Base-by-base conservation (phyloP, 1,139 yeast genomes). In the Magnusiomyces sp. region DNA sequence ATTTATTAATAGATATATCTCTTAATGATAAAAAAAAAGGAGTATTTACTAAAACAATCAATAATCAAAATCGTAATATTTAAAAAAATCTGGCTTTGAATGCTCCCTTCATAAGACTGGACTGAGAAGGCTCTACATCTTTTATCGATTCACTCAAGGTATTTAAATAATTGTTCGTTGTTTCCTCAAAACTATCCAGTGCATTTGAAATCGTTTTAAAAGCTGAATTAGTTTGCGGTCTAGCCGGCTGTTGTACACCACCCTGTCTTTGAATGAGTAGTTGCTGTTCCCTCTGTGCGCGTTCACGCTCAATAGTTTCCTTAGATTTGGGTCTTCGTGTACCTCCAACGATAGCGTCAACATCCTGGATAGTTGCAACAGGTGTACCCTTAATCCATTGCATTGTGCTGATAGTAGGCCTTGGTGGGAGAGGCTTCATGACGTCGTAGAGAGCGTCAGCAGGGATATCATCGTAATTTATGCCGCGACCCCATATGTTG, bases 361-460 rank as follows among this genome's bases (percentile, higher is more conserved):
- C 59, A 45, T 87, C 95, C 1, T 75, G 74, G 34, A 76, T 66
- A 2, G 80, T 71, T 14, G 83, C 74, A 53, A 75, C 74, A 40
- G 77, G 79, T 1, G 82, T 75, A 5, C 96, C 95, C 58, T 83
- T 80, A 10, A 94, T 88, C 95, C 97, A 86, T 66, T 83, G 94
- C 49, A 87, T 71, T 0, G 95, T 79, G 47, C 89, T 79, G 5
- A 87, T 80, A 3, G 79, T 74, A 1, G 98, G 98, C 45, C 97
- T 74, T 23, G 80, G 79, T 1, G 96, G 95, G 11, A 85, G 78
- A 9, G 53, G 55, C 49, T 69, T 69, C 58, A 69, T 65, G 11
- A 69, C 65, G 49, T 76, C 80, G 54, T 71, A 75, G 37, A 72
- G 59, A 14, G 67, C 70, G 43, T 72, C 70, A 2, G 55, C 51